Evolutionary conservation across 2,329 filamentous ascomycete species (phyloP), one percentile per base, ranked within the genome.

Genomic region (Fusarium liriodendri): DNA sequence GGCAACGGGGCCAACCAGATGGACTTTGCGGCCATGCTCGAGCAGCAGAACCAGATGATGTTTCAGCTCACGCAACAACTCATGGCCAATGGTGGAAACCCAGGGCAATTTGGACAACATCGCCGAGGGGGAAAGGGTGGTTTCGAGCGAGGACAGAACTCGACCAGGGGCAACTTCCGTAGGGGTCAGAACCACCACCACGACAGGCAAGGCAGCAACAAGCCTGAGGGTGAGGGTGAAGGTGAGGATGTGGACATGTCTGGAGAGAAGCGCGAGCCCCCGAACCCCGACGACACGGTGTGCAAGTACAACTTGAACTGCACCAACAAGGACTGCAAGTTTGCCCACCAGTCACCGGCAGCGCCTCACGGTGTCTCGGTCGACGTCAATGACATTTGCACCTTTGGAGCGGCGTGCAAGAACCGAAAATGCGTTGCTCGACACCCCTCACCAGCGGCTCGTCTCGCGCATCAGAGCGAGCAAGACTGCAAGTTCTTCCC

Each of bases 221-320:
- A 82, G 61, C 64, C 78, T 11, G 83, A 84, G n/a, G 75, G 78
- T 16, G 86, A 86, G 32, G 81, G 78, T 16, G 86, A 86, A 35
- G 86, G 84, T 61, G 88, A 88, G 82, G 93, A 95, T 70, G 86
- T 92, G 27, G 92, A 95, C 55, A 91, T 90, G 87, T 83, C 84
- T 4, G 86, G 85, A 62, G 81, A 81, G 75, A 86, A 84, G 83
- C 89, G 83, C 80, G 90, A 86, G 84, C 85, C 82, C 77, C 88
- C 80, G 40, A 90, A 87, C 78, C 85, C 86, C n/a, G 88, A 91
- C 7, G 90, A 94, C 58, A 93, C 87, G 16, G 86, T 96, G 71
- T 99, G 97, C 89, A 94, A 93, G 79, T 99, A 91, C 87, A 98
- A 98, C 84, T 86, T 97, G 63, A 88, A 90, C 72, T 99, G 97